Evolutionary conservation across 768 basidiomycete species (phyloP), one percentile per base, ranked within the genome.

Genomic region (Phaeotremella skinneri): DNA sequence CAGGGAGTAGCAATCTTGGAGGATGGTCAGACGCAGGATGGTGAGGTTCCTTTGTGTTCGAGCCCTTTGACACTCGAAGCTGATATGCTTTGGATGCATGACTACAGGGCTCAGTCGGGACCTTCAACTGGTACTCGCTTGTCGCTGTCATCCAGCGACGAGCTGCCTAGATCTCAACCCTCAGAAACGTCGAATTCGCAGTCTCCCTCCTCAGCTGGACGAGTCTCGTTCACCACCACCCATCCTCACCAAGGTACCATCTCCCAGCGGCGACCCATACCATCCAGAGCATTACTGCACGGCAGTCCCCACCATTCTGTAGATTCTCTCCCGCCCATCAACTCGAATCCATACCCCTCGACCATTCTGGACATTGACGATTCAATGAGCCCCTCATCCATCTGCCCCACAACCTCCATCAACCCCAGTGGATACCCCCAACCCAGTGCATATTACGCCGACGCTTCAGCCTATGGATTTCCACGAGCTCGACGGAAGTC

Each of bases 21-120:
- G 70, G 66, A 5, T 72, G 70, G 70, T 72, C 70, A 49, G 68
- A 69, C 49, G 55, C 49, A 3, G 70, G 68, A 54, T 72, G 70
- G 70, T 72, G 49, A 48, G 70, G 52, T 26, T 42, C 21, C 34
- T 17, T 37, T 37, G 7, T 17, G 34, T 37, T 37, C 34, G 17
- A 37, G 17, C n/a, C n/a, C n/a, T n/a, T n/a, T n/a, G n/a, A 37
- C 7, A 37, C 34, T 37, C 34, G 7, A 7, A 17, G n/a, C 9
- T 37, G 17, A 37, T 37, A 17, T 37, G 34, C 7, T 37, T 37
- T 37, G 34, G 7, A 37, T 37, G 7, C 34, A 37, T 17, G 34
- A 45, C 3, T 37, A 16, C 34, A 62, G 65, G 61, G 57, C 49
- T n/a, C n/a, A 41, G 9, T 37, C 52, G 2, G 25, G 32, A 4